Evolutionary conservation across 441 rosid species (phyloP).

Genomic region (Corymbia calophylla): DNA sequence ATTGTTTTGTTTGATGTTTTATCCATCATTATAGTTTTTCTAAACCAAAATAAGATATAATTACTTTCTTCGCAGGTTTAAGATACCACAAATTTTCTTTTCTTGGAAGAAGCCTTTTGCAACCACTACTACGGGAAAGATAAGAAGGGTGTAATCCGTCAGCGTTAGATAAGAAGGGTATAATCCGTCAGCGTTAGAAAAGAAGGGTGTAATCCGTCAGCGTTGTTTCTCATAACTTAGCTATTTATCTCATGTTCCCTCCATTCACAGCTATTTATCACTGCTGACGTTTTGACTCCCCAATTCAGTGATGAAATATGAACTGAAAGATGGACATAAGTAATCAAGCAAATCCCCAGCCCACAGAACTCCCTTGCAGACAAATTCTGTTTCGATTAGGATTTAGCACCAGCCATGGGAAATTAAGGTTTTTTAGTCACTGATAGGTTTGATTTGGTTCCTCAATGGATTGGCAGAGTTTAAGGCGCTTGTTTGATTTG

Average conservation of each 20-base stretch:
- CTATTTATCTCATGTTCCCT: conserved; percentile 23
- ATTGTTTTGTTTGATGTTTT: not conserved
- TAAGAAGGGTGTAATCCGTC: too few relatives aligned
- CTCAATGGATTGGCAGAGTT: not conserved
- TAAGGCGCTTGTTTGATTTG: too few relatives aligned
- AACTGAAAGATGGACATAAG: too few relatives aligned
- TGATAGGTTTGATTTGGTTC: not conserved
- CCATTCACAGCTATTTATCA: conserved; percentile 41
- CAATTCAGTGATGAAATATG: not conserved
- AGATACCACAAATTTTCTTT: conserved; percentile 57
- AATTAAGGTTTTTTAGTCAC: not conserved
- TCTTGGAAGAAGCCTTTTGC: conserved; percentile 64
- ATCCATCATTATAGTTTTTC: not conserved
- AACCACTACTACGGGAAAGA: conserved; percentile 57
- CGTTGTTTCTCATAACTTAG: conserved; percentile 35
- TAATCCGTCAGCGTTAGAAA: too few relatives aligned
- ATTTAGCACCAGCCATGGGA: not conserved
- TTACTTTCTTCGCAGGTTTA: conserved; percentile 42
- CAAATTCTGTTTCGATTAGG: not conserved
- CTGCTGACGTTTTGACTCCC: not conserved
- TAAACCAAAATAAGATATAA: not conserved
- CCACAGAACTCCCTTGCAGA: not conserved
- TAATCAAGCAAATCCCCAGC: not conserved
- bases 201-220: conserved; percentile 51
- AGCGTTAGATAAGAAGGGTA: too few relatives aligned